A percentile compares a stretch with the other conserved stretches of the same genome.
Evolutionary conservation across 441 rosid genomes (phyloP).

Genomic region (Daphne laureola): DNA sequence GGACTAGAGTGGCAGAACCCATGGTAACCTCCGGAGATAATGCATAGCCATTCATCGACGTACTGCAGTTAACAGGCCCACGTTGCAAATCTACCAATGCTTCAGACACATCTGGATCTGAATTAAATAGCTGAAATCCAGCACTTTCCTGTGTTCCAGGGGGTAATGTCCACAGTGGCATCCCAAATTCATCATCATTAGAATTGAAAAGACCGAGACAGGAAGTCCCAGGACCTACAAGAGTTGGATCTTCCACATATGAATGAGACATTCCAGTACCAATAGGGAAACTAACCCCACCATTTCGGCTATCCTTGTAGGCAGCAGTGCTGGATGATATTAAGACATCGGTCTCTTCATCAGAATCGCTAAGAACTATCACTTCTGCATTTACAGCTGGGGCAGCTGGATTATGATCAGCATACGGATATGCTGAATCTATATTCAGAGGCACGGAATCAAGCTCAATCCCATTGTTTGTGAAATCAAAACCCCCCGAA

Average conservation of each 20-base stretch:
- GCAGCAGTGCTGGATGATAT: slow-evolving; percentile 37
- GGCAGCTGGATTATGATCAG: slow-evolving; percentile 41
- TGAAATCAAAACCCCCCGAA: slow-evolving; percentile 56
- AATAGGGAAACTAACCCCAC: slow-evolving; percentile 51
- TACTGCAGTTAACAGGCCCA: slow-evolving; percentile 45
- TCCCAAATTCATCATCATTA: slow-evolving; percentile 63
- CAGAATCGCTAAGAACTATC: slow-evolving; percentile 92
- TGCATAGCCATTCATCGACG: slow-evolving; percentile 55
- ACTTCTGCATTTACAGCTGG: slow-evolving; percentile 58
- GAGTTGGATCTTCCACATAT: slow-evolving; percentile 51
- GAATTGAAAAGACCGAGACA: slow-evolving; percentile 54
- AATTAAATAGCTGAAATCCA: slow-evolving; percentile 68
- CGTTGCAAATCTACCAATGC: slow-evolving; percentile 52
- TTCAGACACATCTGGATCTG: slow-evolving; percentile 54
- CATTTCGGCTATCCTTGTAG: slow-evolving; percentile 41
- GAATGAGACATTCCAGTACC: slow-evolving; percentile 51
- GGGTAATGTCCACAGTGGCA: slow-evolving; percentile 63
- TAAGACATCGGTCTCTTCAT: slow-evolving; percentile 66
- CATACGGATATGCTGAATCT: slow-evolving; percentile 46
- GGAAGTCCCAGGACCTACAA: slow-evolving; percentile 44
- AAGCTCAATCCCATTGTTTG: slow-evolving; percentile 60
- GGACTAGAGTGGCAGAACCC: slow-evolving; percentile 37
- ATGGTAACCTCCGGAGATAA: slow-evolving; percentile 54
- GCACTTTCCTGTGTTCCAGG: slow-evolving; percentile 59
- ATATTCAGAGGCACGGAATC: slow-evolving; percentile 70